Conservation (phyloP, 1,284 basidiomycete genomes). For the Cryptococcus sp. region DNA sequence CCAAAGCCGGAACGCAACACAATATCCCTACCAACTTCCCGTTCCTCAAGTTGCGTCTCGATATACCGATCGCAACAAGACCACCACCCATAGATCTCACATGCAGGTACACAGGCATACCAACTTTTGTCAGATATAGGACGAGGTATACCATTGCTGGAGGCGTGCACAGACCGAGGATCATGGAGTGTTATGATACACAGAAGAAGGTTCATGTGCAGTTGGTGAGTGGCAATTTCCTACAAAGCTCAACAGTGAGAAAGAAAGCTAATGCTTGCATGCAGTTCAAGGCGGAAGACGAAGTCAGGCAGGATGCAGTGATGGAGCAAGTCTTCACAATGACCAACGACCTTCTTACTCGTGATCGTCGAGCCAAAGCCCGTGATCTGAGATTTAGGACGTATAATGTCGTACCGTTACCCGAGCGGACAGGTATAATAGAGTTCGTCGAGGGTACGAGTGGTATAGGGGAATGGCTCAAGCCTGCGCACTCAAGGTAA, state of each 20-base stretch:
- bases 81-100: slow-evolving; percentile 71
- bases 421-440: slow-evolving; percentile 77
- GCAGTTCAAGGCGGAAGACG: slow-evolving; percentile 92
- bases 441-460: slow-evolving; percentile 87
- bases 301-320: slow-evolving; percentile 93
- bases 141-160: slow-evolving; percentile 67
- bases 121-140: slow-evolving; percentile 68
- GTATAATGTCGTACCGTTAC: slow-evolving; percentile 87
- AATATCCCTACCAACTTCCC: slow-evolving; percentile 13
- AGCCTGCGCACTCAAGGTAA: slow-evolving; percentile 63
- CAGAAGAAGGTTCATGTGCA: slow-evolving; percentile 74
- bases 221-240: slow-evolving; percentile 61
- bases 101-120: slow-evolving; percentile 65
- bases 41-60: slow-evolving; percentile 57
- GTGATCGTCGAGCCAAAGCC: slow-evolving; percentile 72
- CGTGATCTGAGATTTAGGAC: slow-evolving; percentile 75
- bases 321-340: slow-evolving; percentile 98
- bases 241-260: background rate
- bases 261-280: background rate
- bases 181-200: slow-evolving; percentile 68
- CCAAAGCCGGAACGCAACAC: slow-evolving; percentile 13
- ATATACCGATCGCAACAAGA: slow-evolving; percentile 78
- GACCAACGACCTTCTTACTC: slow-evolving; percentile 74
- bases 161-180: slow-evolving; percentile 82
- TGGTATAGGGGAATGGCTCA: slow-evolving; percentile 67